These are phyloP conservation scores for Pseudogymnoascus sp. DNA, from an alignment of 2,329 filamentous ascomycete species.

Conservation along the genomic window DNA sequence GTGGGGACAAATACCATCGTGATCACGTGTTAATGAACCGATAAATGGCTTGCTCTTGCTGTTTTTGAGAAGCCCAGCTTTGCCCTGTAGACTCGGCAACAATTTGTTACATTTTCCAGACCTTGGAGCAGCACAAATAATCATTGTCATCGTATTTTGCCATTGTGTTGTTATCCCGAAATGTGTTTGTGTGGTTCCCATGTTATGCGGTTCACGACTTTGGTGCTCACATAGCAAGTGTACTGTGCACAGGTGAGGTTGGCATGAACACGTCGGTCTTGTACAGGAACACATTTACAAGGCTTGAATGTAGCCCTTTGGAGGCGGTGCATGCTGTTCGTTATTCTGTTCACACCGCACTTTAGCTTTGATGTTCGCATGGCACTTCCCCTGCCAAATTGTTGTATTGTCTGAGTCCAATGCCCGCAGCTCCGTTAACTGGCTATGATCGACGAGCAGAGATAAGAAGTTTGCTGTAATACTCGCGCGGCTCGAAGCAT, in stretches of 20 bases:
- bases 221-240: not conserved
- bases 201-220: not conserved
- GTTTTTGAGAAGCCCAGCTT: not conserved
- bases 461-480: not conserved
- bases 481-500: conserved; percentile 2
- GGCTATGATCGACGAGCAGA: not conserved
- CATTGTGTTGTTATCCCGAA: not conserved
- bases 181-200: not conserved
- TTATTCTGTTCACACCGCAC: not conserved
- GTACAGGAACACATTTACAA: not conserved
- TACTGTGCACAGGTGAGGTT: not conserved
- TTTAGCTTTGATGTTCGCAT: not conserved
- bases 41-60: not conserved
- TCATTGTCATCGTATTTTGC: not conserved
- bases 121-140: not conserved
- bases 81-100: not conserved
- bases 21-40: not conserved
- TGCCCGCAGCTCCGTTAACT: not conserved
- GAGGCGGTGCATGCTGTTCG: not conserved
- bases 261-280: not conserved
- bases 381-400: not conserved
- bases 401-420: not conserved
- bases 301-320: not conserved
- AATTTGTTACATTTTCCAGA: not conserved
- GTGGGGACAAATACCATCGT: not conserved